Evolutionary conservation across 208 protist species (phyloP).

Genomic region (Acanthamoeba rhysodes): DNA sequence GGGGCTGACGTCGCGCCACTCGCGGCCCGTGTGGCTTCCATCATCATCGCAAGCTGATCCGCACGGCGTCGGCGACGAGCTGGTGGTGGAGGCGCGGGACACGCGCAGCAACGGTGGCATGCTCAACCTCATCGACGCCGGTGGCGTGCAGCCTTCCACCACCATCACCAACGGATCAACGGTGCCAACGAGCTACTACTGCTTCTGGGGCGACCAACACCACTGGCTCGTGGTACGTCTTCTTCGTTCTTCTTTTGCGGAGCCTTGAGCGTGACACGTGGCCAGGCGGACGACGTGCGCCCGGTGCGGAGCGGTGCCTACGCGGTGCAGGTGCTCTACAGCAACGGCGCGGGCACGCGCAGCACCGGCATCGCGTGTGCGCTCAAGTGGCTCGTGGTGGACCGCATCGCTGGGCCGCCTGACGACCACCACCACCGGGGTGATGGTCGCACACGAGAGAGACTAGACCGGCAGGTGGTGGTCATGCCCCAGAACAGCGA

Average conservation of each 20-base stretch:
- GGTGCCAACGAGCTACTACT: background rate
- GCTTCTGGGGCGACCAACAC: background rate
- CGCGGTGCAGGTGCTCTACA: slow-evolving; percentile 36
- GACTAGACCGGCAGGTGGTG: background rate
- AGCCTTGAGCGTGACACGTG: background rate
- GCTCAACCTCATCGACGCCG: background rate
- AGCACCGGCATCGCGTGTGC: slow-evolving; percentile 6
- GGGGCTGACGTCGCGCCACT: background rate
- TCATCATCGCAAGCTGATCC: background rate
- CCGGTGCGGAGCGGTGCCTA: background rate
- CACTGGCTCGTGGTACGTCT: background rate
- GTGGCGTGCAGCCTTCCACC: background rate
- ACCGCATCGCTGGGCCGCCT: background rate
- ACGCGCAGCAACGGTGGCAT: background rate
- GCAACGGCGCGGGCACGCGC: background rate
- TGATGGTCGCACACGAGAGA: background rate
- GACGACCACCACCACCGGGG: background rate
- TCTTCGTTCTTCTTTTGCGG: too few relatives aligned
- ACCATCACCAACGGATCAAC: background rate
- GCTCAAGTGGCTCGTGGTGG: slow-evolving; percentile 24
- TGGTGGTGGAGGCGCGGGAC: slow-evolving; percentile 8
- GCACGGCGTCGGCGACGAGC: background rate
- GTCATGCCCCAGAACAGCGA: slow-evolving; percentile 43
- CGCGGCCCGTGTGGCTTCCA: background rate
- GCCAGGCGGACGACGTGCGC: background rate